phyloP scores from a whole-genome alignment of 2,329 filamentous ascomycete genomes.

The Claviceps sp. region DNA sequence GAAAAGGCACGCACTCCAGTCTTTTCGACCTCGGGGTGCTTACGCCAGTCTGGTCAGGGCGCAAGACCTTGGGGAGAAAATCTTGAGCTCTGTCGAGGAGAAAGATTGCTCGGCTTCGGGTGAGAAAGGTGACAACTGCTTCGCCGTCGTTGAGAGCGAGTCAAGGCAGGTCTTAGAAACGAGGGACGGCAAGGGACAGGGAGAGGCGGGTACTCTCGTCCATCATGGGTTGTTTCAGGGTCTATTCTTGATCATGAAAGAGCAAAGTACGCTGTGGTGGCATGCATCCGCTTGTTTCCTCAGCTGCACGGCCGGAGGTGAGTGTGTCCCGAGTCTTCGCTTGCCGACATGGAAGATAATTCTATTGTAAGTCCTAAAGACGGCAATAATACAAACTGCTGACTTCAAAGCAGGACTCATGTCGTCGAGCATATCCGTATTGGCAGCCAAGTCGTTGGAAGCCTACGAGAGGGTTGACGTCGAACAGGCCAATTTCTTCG shows the following conservation, averaged over 20 bases:
- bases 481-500: slow-evolving; percentile 33
- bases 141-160: background rate
- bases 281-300: slow-evolving; percentile 10
- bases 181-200: background rate
- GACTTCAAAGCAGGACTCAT: slow-evolving; percentile 18
- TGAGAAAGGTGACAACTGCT: slow-evolving; percentile 2
- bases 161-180: background rate
- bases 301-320: slow-evolving; percentile 16
- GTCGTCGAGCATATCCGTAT: slow-evolving; percentile 25
- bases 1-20: slow-evolving; percentile 48
- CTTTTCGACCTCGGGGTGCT: slow-evolving; percentile 34
- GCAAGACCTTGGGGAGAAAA: slow-evolving; percentile 22
- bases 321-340: background rate
- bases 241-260: slow-evolving; percentile 16
- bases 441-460: slow-evolving; percentile 27
- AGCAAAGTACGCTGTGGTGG: slow-evolving; percentile 17
- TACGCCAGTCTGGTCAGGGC: slow-evolving; percentile 37
- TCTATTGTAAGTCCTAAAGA: no score
- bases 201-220: background rate
- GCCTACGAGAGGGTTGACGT: slow-evolving; percentile 18
- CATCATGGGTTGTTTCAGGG: slow-evolving; percentile 16
- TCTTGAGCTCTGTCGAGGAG: background rate
- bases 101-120: slow-evolving; percentile 7
- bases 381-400: background rate
- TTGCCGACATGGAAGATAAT: background rate